Base-by-base conservation (phyloP, 441 rosid species). In the Brassica balearica region DNA sequence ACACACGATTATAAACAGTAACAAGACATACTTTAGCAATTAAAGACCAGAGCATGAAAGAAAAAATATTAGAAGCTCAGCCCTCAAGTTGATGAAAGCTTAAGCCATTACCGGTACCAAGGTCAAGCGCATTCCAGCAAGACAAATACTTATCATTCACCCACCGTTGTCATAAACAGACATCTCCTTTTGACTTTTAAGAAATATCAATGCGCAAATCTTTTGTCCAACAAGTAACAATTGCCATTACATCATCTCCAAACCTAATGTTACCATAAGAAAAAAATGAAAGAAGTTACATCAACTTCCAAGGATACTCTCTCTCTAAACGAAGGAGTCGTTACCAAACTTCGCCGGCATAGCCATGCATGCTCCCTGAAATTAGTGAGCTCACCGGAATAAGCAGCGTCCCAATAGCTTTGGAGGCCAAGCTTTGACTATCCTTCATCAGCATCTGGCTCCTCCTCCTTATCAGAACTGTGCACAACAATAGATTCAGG, bases 31-130 rank as follows among this genome's bases (percentile, higher is more conserved):
- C 5, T 29, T 29, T 4, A 29, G 34, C 34, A 34, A 5, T 29
- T 20, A 81, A 43, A 71, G 70, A 76, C 78, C 74, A 81, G 46
- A 83, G 76, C 81, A 77, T 60, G 11, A 59, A 29, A 29, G 5
- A 75, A 75, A 20, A 82, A 82, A 84, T 74, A 77, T 74, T 64
- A 53, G 83, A 81, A 82, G 71, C 82, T 74, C 82, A 95, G 98
- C 99, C 99, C 77, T 83, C 88, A 84, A 95, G 95, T 85, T 90
- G 92, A 75, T 95, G 99, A 82, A 93, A 98, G 67, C 91, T 93
- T 76, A 95, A 83, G 75, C 97, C 99, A 75, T 90, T 95, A 76
- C 98, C 98, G 32, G 98, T 95, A 82, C 99, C 98, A 75, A 95
- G 79, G 79, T 93, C 99, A 80, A 95, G 99, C 56, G 89, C 92